Conservation (phyloP, 1,139 yeast species). For the Diutina ranongensis region DNA sequence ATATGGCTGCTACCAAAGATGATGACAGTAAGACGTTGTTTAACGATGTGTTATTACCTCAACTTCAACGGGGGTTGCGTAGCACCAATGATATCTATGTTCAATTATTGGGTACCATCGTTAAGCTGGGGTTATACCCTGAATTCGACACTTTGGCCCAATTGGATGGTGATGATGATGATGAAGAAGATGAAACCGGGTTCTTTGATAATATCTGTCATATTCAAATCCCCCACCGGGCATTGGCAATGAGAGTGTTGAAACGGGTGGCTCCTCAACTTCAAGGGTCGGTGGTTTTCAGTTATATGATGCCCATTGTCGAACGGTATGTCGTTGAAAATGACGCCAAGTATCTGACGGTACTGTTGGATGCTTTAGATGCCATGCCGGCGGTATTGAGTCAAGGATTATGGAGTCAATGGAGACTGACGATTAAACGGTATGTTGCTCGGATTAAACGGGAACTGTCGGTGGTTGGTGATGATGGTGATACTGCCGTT, state of each 20-base stretch:
- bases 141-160: not conserved
- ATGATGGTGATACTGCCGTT: not conserved
- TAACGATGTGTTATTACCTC: constrained; percentile 51
- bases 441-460: not conserved
- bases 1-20: constrained; percentile 26
- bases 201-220: constrained; percentile 76
- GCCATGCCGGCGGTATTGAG: constrained; percentile 51
- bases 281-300: constrained; percentile 53
- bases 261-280: constrained; percentile 29
- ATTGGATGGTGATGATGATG: constrained; percentile 33
- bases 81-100: constrained; percentile 59
- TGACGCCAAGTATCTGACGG: constrained; percentile 55
- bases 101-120: constrained; percentile 50
- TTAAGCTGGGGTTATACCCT: constrained; percentile 13
- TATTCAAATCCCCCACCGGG: constrained; percentile 79
- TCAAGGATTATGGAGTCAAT: constrained; percentile 70
- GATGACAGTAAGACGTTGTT: constrained; percentile 30
- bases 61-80: constrained; percentile 58
- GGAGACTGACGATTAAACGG: constrained; percentile 52
- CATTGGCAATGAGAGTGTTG: constrained; percentile 63
- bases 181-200: constrained; percentile 48
- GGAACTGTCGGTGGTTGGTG: not conserved
- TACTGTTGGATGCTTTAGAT: constrained; percentile 62
- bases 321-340: constrained; percentile 58
- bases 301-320: constrained; percentile 72